Conservation (phyloP, 495 filamentous ascomycete species). For the Penicillium dipodomyicola region DNA sequence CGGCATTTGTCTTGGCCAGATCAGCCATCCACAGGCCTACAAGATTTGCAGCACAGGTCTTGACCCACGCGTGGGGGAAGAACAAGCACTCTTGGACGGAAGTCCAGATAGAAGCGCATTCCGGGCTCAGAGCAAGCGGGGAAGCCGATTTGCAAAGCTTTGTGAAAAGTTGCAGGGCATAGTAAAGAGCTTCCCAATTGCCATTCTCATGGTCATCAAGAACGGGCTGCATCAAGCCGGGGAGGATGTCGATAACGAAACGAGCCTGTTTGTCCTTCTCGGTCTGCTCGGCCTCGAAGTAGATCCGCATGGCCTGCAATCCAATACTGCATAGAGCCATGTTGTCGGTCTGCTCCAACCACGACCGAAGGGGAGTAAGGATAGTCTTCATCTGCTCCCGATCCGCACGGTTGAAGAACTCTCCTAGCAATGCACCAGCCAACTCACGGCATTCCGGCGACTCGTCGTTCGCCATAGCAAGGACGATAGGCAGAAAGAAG, state of each 20-base stretch:
- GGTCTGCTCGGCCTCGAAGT: slow-evolving; percentile 66
- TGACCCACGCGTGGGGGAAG: slow-evolving; percentile 72
- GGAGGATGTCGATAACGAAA: slow-evolving; percentile 44
- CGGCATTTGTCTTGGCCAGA: slow-evolving; percentile 61
- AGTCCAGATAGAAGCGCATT: slow-evolving; percentile 61
- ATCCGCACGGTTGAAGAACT: slow-evolving; percentile 76
- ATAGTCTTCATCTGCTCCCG: slow-evolving; percentile 67
- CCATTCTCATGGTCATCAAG: slow-evolving; percentile 46
- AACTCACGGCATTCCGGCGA: slow-evolving; percentile 80
- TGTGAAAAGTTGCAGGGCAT: slow-evolving; percentile 63
- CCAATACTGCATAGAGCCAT: slow-evolving; percentile 65
- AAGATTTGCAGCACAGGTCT: slow-evolving; percentile 72
- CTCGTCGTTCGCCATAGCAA: slow-evolving; percentile 85
- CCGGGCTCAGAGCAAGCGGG: slow-evolving; percentile 54
- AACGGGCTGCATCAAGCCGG: slow-evolving; percentile 49
- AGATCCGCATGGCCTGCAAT: slow-evolving; percentile 77
- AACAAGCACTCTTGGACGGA: slow-evolving; percentile 62
- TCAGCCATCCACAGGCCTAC: slow-evolving; percentile 74
- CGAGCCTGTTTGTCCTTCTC: slow-evolving; percentile 62
- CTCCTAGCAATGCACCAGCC: slow-evolving; percentile 74
- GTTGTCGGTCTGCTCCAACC: slow-evolving; percentile 72
- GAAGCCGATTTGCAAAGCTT: slow-evolving; percentile 69
- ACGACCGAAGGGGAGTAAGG: slow-evolving; percentile 65
- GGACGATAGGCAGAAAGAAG: slow-evolving; percentile 82
- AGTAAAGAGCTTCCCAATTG: slow-evolving; percentile 80